Conservation (phyloP, 1,139 yeast species). For the Arxiozyma heterogenica region DNA sequence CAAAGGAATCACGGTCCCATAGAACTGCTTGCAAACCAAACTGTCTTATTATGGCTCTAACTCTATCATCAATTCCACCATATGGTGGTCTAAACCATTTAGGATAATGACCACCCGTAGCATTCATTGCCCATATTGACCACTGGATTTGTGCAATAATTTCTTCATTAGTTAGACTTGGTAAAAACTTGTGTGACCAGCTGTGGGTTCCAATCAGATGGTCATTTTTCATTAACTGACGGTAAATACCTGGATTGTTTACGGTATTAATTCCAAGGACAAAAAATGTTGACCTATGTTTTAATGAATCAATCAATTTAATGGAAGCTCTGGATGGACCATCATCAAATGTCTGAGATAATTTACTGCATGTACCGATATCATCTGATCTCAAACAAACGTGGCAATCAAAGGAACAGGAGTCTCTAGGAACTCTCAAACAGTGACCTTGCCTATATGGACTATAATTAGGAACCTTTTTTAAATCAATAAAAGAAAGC, state of each 20-base stretch:
- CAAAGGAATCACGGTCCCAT: conserved; percentile 90
- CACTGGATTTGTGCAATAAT: conserved; percentile 85
- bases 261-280: conserved; percentile 77
- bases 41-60: conserved; percentile 67
- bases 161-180: conserved; percentile 65
- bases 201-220: conserved; percentile 85
- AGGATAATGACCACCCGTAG: conserved; percentile 82
- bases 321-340: conserved; percentile 78
- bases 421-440: conserved; percentile 36
- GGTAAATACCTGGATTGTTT: conserved; percentile 64
- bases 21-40: conserved; percentile 82
- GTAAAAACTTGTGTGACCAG: conserved; percentile 85
- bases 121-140: conserved; percentile 98
- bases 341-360: conserved; percentile 89
- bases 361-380: conserved; percentile 57
- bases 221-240: conserved; percentile 46
- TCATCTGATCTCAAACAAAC: conserved; percentile 76
- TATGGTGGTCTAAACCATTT: conserved; percentile 95
- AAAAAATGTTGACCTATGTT: conserved; percentile 63
- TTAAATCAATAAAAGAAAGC: conserved; percentile 56
- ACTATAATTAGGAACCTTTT: conserved; percentile 40
- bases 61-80: conserved; percentile 85
- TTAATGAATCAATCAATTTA: conserved; percentile 44
- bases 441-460: conserved; percentile 56
- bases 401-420: conserved; percentile 81